Evolutionary conservation across 176 grass and related monocot genomes (phyloP).

Genomic region (Eremochloa ophiuroides): DNA sequence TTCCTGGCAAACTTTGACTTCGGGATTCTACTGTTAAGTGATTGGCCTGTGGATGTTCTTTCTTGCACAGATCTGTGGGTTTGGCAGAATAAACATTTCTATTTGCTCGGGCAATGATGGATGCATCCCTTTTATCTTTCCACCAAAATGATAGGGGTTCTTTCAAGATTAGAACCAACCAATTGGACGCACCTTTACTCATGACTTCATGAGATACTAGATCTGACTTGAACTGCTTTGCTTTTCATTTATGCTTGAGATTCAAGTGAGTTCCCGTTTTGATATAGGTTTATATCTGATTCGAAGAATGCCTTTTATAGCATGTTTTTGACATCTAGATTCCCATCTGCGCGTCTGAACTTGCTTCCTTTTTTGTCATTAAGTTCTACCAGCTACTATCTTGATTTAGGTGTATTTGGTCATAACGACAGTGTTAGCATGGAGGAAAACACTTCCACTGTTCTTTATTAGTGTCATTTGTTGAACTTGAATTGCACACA

Average conservation of each 20-base stretch:
- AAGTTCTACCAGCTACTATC: not conserved
- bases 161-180: slow-evolving; percentile 29
- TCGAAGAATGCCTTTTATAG: slow-evolving; percentile 28
- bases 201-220: slow-evolving; percentile 33
- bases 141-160: slow-evolving; percentile 38
- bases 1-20: slow-evolving; percentile 5
- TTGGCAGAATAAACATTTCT: slow-evolving; percentile 42
- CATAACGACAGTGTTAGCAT: not conserved
- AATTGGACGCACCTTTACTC: slow-evolving; percentile 29
- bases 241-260: slow-evolving; percentile 28
- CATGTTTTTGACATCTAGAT: slow-evolving; percentile 30
- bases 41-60: slow-evolving; percentile 17
- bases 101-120: slow-evolving; percentile 39
- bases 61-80: slow-evolving; percentile 37
- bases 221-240: slow-evolving; percentile 43
- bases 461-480: not conserved
- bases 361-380: not conserved
- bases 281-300: slow-evolving; percentile 14
- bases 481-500: not conserved
- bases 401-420: slow-evolving; percentile 10
- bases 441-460: not conserved
- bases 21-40: slow-evolving; percentile 14
- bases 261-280: slow-evolving; percentile 25
- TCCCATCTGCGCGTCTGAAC: not conserved
- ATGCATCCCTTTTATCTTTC: slow-evolving; percentile 38